phyloP scores from a whole-genome alignment of 2,329 filamentous ascomycete species.

The Alternaria arbusti region DNA sequence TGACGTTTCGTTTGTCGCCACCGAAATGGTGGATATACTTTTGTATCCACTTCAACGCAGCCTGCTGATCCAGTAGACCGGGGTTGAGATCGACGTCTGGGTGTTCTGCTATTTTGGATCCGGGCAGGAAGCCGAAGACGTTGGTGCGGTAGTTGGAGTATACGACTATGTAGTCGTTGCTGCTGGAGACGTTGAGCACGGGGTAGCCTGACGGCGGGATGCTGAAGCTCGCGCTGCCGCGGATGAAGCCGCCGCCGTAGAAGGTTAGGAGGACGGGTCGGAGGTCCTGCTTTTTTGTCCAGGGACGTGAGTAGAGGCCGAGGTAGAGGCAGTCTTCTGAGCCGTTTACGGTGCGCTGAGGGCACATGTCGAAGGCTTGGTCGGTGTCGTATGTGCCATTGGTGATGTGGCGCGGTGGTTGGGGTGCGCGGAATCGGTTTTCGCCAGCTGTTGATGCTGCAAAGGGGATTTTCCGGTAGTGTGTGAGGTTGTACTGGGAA shows the following conservation, averaged over 20 bases:
- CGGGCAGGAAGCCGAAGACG: conserved; percentile 63
- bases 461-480: conserved; percentile 68
- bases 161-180: conserved; percentile 60
- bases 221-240: conserved; percentile 61
- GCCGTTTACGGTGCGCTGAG: conserved; percentile 61
- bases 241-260: conserved; percentile 67
- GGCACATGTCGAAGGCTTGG: conserved; percentile 64
- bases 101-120: conserved; percentile 55
- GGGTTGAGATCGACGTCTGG: conserved; percentile 58
- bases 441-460: conserved; percentile 63
- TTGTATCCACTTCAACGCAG: conserved; percentile 62
- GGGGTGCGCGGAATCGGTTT: conserved; percentile 67
- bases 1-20: conserved; percentile 60
- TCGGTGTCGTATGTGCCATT: conserved; percentile 62
- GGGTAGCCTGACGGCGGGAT: conserved; percentile 65
- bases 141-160: conserved; percentile 64
- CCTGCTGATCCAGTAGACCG: conserved; percentile 60
- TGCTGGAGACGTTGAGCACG: conserved; percentile 60
- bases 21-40: conserved; percentile 61
- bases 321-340: conserved; percentile 69
- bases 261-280: conserved; percentile 66
- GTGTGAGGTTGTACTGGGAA: conserved; percentile 61
- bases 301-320: conserved; percentile 65
- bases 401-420: conserved; percentile 58
- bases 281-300: conserved; percentile 50